Evolutionary conservation across 768 basidiomycete species (phyloP), one percentile per base, ranked within the genome.

Genomic region (Daedaleopsis nitida): DNA sequence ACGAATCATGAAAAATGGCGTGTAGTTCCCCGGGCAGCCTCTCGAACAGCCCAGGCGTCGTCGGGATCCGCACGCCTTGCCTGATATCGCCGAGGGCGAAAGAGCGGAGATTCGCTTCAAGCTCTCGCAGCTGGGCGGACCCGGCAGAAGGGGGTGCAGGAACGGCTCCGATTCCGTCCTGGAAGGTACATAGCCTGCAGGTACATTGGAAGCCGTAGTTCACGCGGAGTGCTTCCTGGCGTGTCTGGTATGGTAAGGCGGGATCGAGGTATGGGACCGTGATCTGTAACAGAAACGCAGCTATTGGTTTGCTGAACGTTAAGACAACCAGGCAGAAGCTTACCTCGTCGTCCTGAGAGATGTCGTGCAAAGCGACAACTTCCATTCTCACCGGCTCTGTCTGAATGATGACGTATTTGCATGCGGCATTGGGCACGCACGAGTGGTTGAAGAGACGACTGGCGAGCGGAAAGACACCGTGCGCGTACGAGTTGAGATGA

Each of bases 361-460:
- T 85, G 58, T 83, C 78, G 12, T 80, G 77, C 55, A 94, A 76
- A 2, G 87, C 83, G 10, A 89, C 77, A 4, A 92, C 75, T 63
- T 89, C 81, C 87, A 93, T 88, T 13, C 63, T 63, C 2, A 84
- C 80, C 4, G 73, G 66, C 44, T 76, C 66, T 9, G 68, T 72
- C 2, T 65, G 69, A 23, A 63, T 67, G 16, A 90, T 73, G 48
- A 73, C 68, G 66, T 88, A 91, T 69, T 83, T 87, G 35, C 83
- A 77, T 24, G 81, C 83, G 16, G 88, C 88, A 65, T 91, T 92
- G 1, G 92, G 90, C 17, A 81, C 66, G 71, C 92, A 94, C 5
- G 89, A 91, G 68, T 94, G 92, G 68, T 94, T 94, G 76, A 93
- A 91, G 13, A 84, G 69, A n/a, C 90, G 80, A 68, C 92, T 93